Evolutionary conservation across 768 basidiomycete genomes (phyloP).

Genomic region (Mrakia frigida): DNA sequence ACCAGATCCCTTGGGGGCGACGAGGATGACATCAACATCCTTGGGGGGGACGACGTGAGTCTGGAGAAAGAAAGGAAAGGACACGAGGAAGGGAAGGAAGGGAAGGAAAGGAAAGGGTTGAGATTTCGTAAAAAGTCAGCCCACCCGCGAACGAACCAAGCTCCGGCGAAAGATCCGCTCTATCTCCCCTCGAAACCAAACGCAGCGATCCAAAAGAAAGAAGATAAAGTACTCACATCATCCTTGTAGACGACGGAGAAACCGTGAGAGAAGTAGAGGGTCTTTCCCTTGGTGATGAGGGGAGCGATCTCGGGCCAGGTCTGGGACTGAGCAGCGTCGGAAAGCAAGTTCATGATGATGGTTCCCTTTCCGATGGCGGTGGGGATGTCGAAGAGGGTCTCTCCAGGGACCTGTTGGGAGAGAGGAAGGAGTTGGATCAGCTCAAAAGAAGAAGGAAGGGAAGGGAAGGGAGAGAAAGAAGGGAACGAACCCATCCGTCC

Average conservation of each 20-base stretch:
- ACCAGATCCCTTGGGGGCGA: conserved; percentile 97
- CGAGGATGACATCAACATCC: conserved; percentile 97
- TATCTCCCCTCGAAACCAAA: too few species aligned
- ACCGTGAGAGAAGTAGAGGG: conserved; percentile 99
- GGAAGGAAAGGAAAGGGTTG: background rate
- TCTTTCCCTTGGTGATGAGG: conserved; percentile 98
- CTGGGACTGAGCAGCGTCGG: conserved; percentile 96
- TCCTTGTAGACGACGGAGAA: conserved; percentile 99
- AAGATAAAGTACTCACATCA: conserved; percentile 49
- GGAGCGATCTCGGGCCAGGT: conserved; percentile 87
- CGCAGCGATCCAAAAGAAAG: background rate
- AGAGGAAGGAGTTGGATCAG: conserved; percentile 5
- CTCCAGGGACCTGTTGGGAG: conserved; percentile 59
- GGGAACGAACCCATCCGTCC: conserved; percentile 28
- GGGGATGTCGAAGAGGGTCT: conserved; percentile 96
- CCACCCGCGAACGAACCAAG: background rate
- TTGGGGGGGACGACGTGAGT: conserved; percentile 85
- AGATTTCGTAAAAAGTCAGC: conserved; percentile 1
- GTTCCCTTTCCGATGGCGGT: conserved; percentile 93
- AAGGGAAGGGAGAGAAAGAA: background rate
- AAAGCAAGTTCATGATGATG: conserved; percentile 99
- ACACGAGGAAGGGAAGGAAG: too few species aligned
- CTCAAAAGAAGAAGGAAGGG: conserved; percentile 2
- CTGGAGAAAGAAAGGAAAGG: conserved; percentile 32
- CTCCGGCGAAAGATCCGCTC: background rate